These are phyloP conservation scores for Cardamine occulta DNA, from an alignment of 345 rosid genomes.

Conservation along the genomic window DNA sequence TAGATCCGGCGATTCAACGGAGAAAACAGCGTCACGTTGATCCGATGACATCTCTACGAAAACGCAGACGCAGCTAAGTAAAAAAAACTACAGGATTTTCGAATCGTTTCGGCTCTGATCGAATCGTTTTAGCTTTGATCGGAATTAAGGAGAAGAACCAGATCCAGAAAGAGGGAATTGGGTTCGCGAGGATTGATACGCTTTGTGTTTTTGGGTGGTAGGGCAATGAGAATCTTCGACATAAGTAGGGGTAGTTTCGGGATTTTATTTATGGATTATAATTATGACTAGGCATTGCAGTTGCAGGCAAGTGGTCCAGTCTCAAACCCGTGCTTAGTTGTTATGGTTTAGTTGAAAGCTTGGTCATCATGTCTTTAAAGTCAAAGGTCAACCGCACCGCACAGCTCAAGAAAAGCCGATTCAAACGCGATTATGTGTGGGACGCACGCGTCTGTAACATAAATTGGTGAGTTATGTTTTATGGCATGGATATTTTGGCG, in stretches of 20 bases:
- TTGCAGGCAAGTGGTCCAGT: conserved; percentile 36
- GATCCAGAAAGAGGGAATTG: conserved; percentile 39
- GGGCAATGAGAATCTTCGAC: conserved; percentile 34
- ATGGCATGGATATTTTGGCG: no score
- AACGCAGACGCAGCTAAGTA: neutral
- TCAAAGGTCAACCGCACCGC: conserved; percentile 18
- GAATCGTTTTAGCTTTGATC: neutral
- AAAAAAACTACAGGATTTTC: neutral
- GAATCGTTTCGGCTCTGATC: neutral
- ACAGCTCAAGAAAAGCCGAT: neutral
- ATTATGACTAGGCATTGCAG: conserved; percentile 21
- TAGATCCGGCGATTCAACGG: conserved; percentile 61
- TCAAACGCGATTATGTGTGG: conserved; percentile 11
- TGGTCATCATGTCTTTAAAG: neutral
- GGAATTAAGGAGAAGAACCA: conserved; percentile 14
- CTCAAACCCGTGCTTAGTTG: conserved; percentile 32
- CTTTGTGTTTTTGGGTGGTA: conserved; percentile 36
- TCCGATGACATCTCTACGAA: conserved; percentile 55
- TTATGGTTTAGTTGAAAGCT: conserved; percentile 30
- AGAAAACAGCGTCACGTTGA: conserved; percentile 60
- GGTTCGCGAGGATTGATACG: conserved; percentile 41
- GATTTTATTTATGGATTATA: neutral
- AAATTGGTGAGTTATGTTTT: no score
- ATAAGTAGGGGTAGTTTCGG: conserved; percentile 27
- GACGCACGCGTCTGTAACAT: neutral